Evolutionary conservation across 1,284 basidiomycete species (phyloP).

Genomic region (Rhodofomes roseus): DNA sequence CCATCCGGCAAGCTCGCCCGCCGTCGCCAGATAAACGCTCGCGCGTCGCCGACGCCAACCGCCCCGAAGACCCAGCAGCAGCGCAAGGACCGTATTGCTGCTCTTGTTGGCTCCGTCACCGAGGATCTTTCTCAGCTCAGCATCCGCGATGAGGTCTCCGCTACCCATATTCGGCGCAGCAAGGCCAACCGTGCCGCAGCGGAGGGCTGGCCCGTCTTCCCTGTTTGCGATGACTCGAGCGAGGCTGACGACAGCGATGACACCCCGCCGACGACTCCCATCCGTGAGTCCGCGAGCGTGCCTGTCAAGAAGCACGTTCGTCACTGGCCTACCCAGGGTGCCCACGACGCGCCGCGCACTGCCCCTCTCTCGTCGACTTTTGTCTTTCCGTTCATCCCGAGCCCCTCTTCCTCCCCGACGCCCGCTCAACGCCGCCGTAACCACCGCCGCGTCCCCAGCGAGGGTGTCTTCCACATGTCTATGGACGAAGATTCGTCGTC

Average conservation of each 20-base stretch:
- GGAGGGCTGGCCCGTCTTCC: conserved; percentile 40
- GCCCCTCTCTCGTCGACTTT: conserved; percentile 41
- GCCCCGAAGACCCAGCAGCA: conserved; percentile 42
- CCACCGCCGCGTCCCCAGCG: conserved; percentile 58
- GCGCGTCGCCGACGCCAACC: conserved; percentile 32
- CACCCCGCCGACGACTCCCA: conserved; percentile 32
- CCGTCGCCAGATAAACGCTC: conserved; percentile 42
- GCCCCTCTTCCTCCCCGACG: conserved; percentile 35
- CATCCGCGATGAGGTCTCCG: background rate
- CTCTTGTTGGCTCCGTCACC: conserved; percentile 12
- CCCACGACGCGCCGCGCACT: conserved; percentile 44
- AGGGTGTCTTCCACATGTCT: conserved; percentile 65
- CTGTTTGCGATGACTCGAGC: conserved; percentile 65
- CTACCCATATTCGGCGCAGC: conserved; percentile 15
- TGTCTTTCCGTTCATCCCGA: conserved; percentile 37
- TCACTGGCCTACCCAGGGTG: conserved; percentile 31
- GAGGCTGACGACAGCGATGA: conserved; percentile 37
- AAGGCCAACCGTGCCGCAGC: conserved; percentile 13
- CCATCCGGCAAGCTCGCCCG: conserved; percentile 52
- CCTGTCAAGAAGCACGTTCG: conserved; percentile 20
- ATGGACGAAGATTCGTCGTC: conserved; percentile 59
- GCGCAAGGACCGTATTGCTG: conserved; percentile 26
- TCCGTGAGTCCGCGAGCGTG: conserved; percentile 25
- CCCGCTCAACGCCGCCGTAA: conserved; percentile 34
- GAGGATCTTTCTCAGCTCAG: background rate